Percentiles rank a stretch among this genome's conserved stretches.
Evolutionary conservation across 208 protist genomes (phyloP).

Genomic region (Trypanosoma mega): DNA sequence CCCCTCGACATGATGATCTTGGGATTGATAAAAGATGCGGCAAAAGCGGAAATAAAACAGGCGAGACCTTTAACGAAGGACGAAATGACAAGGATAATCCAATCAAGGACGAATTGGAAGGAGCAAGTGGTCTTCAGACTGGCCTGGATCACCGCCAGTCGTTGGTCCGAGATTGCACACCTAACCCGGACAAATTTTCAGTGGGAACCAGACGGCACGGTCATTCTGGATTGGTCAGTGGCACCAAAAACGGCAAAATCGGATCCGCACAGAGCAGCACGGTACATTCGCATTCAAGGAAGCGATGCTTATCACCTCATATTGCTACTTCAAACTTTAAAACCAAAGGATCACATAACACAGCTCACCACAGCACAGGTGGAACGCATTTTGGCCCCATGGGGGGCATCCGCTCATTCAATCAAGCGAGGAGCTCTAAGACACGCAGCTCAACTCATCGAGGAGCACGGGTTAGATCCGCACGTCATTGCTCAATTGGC

Average conservation of each 20-base stretch:
- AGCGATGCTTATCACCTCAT: not conserved
- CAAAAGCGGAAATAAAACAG: not conserved
- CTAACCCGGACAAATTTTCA: not conserved
- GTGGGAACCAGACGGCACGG: not conserved
- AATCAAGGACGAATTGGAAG: not conserved
- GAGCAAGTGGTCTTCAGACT: slow-evolving; percentile 5
- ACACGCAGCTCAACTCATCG: not conserved
- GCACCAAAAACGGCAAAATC: not conserved
- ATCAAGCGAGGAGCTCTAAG: not conserved
- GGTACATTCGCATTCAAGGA: not conserved
- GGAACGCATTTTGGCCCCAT: not conserved
- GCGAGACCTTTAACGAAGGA: not conserved
- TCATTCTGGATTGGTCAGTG: not conserved
- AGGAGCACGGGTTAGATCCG: not conserved
- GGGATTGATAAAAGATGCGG: not conserved
- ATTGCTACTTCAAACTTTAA: not conserved
- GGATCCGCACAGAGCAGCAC: not conserved
- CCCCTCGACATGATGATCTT: slow-evolving; percentile 1
- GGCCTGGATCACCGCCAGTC: slow-evolving; percentile 11
- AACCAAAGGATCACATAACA: not conserved
- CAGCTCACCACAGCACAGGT: not conserved
- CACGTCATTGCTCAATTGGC: not conserved
- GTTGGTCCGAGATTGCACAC: slow-evolving; percentile 1
- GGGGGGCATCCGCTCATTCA: not conserved
- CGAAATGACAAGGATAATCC: slow-evolving; percentile 1